Percentiles rank a stretch among this genome's conserved stretches.
phyloP scores from a whole-genome alignment of 1,139 yeast genomes.

The Hansenula lynferdii region DNA sequence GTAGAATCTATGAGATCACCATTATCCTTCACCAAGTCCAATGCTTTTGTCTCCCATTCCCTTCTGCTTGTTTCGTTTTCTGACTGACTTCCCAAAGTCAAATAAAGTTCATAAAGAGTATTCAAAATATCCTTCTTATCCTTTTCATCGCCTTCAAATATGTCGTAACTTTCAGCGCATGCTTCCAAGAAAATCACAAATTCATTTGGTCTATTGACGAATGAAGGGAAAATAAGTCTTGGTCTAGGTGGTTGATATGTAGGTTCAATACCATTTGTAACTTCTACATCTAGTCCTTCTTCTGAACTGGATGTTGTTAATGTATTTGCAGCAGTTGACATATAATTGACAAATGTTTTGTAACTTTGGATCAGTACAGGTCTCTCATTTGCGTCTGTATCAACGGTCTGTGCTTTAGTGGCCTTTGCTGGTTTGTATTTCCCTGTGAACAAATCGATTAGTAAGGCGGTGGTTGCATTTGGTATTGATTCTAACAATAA shows the following conservation, averaged over 20 bases:
- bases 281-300: conserved; percentile 4
- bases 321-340: conserved; percentile 33
- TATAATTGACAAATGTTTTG: conserved; percentile 62
- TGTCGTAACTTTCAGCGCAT: conserved; percentile 74
- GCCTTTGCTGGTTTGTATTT: conserved; percentile 47
- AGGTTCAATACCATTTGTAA: conserved; percentile 31
- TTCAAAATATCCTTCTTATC: conserved; percentile 71
- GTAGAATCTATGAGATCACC: conserved; percentile 47
- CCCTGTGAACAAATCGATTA: conserved; percentile 89
- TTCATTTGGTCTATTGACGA: conserved; percentile 77
- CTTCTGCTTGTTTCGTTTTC: conserved; percentile 30
- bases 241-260: conserved; percentile 94
- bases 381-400: conserved; percentile 9
- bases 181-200: conserved; percentile 95
- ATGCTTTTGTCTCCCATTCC: conserved; percentile 67
- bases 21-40: conserved; percentile 40
- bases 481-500: conserved; percentile 64
- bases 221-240: conserved; percentile 78
- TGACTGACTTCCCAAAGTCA: conserved; percentile 48
- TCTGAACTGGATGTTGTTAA: conserved; percentile 9
- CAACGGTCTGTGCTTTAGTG: conserved; percentile 3
- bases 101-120: conserved; percentile 78
- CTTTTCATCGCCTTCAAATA: conserved; percentile 61
- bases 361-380: conserved; percentile 60
- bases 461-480: conserved; percentile 72